Percentiles rank a stretch among this genome's conserved stretches.
Conservation (phyloP, 129 eudicot species). For the Pittosporum tobira region DNA sequence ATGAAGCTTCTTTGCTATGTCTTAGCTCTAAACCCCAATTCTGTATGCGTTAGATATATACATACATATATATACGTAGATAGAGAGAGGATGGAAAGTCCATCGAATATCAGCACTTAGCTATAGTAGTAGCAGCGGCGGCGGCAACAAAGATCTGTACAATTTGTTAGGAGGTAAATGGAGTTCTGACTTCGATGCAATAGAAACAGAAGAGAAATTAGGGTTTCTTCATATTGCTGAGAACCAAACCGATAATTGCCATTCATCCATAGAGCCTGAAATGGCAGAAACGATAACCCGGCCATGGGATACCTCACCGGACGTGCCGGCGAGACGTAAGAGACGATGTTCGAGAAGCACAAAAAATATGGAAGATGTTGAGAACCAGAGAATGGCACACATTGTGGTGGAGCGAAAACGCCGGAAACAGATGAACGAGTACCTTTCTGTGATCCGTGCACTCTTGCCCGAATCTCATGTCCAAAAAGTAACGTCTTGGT, state of each 20-base stretch:
- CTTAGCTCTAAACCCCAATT: background rate
- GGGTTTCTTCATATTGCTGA: background rate
- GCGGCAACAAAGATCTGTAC: slow-evolving; percentile 13
- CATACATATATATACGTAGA: background rate
- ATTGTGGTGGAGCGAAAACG: slow-evolving; percentile 32
- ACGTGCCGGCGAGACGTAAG: slow-evolving; percentile 8
- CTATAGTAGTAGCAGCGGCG: background rate
- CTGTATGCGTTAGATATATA: background rate
- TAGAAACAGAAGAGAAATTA: slow-evolving; percentile 1
- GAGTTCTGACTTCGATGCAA: background rate
- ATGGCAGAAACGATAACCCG: too few relatives aligned
- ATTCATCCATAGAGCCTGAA: background rate
- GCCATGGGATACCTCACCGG: background rate
- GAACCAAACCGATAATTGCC: slow-evolving; percentile 3
- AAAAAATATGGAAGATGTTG: slow-evolving; percentile 22
- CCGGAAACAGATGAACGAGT: slow-evolving; percentile 32
- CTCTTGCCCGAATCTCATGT: slow-evolving; percentile 26
- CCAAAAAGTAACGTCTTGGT: slow-evolving; percentile 14
- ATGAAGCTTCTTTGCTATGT: background rate
- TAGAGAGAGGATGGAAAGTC: slow-evolving; percentile 22
- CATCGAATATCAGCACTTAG: slow-evolving; percentile 3
- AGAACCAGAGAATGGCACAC: slow-evolving; percentile 28
- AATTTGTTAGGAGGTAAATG: slow-evolving; percentile 8
- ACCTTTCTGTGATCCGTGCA: slow-evolving; percentile 23
- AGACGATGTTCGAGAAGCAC: slow-evolving; percentile 16